A percentile compares a stretch with the other conserved stretches of the same genome.
These are phyloP conservation scores for Penicillium sp. DNA, from an alignment of 2,329 filamentous ascomycete species.

Conservation along the genomic window DNA sequence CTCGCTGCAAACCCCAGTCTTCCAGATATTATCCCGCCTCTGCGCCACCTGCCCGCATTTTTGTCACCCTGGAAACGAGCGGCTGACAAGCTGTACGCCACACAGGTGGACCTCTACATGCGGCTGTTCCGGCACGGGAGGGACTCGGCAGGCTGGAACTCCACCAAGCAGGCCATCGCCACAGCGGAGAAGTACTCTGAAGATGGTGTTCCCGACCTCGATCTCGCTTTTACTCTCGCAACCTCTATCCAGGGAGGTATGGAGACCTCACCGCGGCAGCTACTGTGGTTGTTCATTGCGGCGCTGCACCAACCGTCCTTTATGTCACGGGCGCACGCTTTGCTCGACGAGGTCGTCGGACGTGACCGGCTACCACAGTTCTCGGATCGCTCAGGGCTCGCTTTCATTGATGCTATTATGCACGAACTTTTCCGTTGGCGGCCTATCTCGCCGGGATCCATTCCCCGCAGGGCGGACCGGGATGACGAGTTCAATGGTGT, in stretches of 20 bases:
- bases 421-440: slow-evolving; percentile 42
- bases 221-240: slow-evolving; percentile 49
- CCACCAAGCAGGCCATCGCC: slow-evolving; percentile 26
- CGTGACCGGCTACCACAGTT: slow-evolving; percentile 32
- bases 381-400: slow-evolving; percentile 30
- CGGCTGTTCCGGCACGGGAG: slow-evolving; percentile 22
- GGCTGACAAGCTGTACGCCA: slow-evolving; percentile 21
- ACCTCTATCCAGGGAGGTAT: slow-evolving; percentile 50
- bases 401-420: slow-evolving; percentile 36
- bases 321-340: slow-evolving; percentile 38
- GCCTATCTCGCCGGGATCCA: slow-evolving; percentile 46
- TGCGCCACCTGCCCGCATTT: slow-evolving; percentile 45
- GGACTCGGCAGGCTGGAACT: slow-evolving; percentile 25
- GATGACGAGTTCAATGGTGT: slow-evolving; percentile 50
- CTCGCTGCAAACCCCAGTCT: slow-evolving; percentile 46
- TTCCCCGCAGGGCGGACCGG: slow-evolving; percentile 48
- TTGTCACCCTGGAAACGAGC: slow-evolving; percentile 49
- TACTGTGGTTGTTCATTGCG: slow-evolving; percentile 51
- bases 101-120: slow-evolving; percentile 28
- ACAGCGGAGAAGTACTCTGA: slow-evolving; percentile 40
- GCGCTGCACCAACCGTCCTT: slow-evolving; percentile 46
- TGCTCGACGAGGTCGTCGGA: slow-evolving; percentile 36
- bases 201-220: slow-evolving; percentile 37
- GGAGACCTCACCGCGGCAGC: slow-evolving; percentile 51
- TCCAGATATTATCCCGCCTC: slow-evolving; percentile 47